Base-by-base conservation (phyloP, 1,284 basidiomycete genomes). In the Hypsizygus ulmarius region DNA sequence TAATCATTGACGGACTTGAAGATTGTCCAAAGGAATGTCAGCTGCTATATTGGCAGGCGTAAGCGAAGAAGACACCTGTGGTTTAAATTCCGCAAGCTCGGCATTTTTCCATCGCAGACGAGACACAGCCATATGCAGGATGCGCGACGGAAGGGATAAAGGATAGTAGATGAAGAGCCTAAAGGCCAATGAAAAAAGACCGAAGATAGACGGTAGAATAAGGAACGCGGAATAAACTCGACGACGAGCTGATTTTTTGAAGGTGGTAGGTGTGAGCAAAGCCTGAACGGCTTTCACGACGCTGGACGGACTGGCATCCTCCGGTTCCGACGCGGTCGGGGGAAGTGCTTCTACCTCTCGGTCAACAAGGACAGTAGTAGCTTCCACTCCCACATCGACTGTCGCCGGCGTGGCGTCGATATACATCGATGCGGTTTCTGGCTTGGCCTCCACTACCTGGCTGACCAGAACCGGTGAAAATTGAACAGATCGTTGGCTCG, bases 401-500 rank as follows among this genome's bases (percentile, higher is more conserved):
- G 59, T 63, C 10, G 54, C 47, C 1, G 73, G 71, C 33, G 64
- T 74, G 12, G 78, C 78, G 55, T 78, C 74, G 37, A 81, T 64
- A 35, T 67, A 69, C 34, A 66, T 64, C 12, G 77, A 78, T n/a
- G 60, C 53, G 3, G 67, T 59, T 29, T 66, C 63, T 5, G 72
- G 71, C 27, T 63, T 70, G 15, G 73, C 75, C 48, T 81, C 71
- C 21, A 78, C 68, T 51, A 62, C 64, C 25, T 67, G 68, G 39
- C 75, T 69, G 15, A 75, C 72, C 39, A 78, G 60, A 34, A 65
- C 56, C 1, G 79, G 79, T 7, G 70, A 64, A 4, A 65, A 74
- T 61, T 88, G 81, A 41, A 77, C 67, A 14, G 70, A 66, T 3
- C 60, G 62, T 51, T 79, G 73, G 3, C 53, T 59, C 16, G 69